phyloP scores from a whole-genome alignment of 495 filamentous ascomycete species.

The Penicillium alfredii region DNA sequence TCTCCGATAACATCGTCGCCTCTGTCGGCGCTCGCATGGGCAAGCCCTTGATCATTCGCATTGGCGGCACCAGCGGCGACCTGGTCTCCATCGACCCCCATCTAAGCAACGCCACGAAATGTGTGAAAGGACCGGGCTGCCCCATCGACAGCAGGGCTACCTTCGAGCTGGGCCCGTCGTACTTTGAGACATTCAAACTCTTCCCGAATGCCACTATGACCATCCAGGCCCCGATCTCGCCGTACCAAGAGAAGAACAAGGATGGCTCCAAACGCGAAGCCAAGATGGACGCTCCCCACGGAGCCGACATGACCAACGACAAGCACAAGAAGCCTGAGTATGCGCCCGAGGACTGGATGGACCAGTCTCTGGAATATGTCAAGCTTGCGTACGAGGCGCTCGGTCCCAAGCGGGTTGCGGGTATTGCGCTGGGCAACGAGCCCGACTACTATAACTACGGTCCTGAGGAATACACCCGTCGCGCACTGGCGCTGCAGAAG shows the following conservation, averaged over 20 bases:
- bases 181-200: constrained; percentile 16
- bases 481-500: constrained; percentile 4
- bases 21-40: constrained; percentile 14
- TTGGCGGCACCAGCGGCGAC: constrained; percentile 22
- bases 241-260: no score
- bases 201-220: constrained; percentile 13
- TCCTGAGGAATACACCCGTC: constrained; percentile 8
- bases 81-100: constrained; percentile 6
- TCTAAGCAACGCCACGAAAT: constrained; percentile 5
- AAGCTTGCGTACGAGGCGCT: constrained; percentile 10
- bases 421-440: constrained; percentile 24
- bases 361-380: constrained; percentile 11
- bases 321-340: constrained; percentile 1
- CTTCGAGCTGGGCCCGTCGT: constrained; percentile 14
- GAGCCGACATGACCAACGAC: no score
- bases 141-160: constrained; percentile 4
- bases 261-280: no score
- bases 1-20: constrained; percentile 14
- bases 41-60: constrained; percentile 14
- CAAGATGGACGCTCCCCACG: no score
- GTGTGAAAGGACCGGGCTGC: constrained; percentile 2
- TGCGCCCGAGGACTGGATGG: constrained; percentile 5
- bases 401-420: constrained; percentile 13
- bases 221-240: constrained; percentile 25
- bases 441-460: constrained; percentile 11